Conservation (phyloP, 1,139 yeast species). For the Spathaspora jeffriesii region DNA sequence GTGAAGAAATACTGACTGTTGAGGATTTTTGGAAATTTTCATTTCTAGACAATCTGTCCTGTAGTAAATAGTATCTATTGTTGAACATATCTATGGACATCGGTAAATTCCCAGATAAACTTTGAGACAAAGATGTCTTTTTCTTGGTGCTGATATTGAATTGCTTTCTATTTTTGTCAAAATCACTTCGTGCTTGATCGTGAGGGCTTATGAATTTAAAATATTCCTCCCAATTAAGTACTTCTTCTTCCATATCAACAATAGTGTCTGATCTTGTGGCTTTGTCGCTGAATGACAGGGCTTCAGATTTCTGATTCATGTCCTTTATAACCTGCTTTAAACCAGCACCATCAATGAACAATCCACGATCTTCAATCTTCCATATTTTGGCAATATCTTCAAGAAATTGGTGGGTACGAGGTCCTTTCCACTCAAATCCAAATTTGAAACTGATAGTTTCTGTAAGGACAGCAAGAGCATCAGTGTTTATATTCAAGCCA, state of each 20-base stretch:
- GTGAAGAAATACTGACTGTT: constrained; percentile 37
- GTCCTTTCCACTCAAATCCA: constrained; percentile 86
- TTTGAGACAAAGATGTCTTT: constrained; percentile 12
- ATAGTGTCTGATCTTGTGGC: constrained; percentile 34
- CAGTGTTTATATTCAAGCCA: constrained; percentile 86
- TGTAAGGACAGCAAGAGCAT: constrained; percentile 75
- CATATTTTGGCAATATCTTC: constrained; percentile 82
- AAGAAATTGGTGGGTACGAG: constrained; percentile 63
- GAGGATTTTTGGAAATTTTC: constrained; percentile 65
- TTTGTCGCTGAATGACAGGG: constrained; percentile 10
- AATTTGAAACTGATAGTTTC: constrained; percentile 70
- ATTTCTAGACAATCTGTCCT: constrained; percentile 74
- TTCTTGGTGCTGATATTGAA: constrained; percentile 40
- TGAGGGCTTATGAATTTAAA: constrained; percentile 66
- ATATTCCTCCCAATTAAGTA: constrained; percentile 70
- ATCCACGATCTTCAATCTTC: constrained; percentile 87
- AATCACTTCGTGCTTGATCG: constrained; percentile 65
- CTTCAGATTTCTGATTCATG: constrained; percentile 14
- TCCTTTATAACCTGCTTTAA: constrained; percentile 63
- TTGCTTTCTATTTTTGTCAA: constrained; percentile 66
- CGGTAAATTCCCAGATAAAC: constrained; percentile 20
- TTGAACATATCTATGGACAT: constrained; percentile 28
- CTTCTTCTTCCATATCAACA: constrained; percentile 23
- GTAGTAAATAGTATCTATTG: constrained; percentile 56
- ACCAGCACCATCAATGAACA: constrained; percentile 79